A percentile compares a stretch with the other conserved stretches of the same genome.
These are phyloP conservation scores for Yarrowia hollandica DNA, from an alignment of 805 yeast genomes.

Conservation along the genomic window DNA sequence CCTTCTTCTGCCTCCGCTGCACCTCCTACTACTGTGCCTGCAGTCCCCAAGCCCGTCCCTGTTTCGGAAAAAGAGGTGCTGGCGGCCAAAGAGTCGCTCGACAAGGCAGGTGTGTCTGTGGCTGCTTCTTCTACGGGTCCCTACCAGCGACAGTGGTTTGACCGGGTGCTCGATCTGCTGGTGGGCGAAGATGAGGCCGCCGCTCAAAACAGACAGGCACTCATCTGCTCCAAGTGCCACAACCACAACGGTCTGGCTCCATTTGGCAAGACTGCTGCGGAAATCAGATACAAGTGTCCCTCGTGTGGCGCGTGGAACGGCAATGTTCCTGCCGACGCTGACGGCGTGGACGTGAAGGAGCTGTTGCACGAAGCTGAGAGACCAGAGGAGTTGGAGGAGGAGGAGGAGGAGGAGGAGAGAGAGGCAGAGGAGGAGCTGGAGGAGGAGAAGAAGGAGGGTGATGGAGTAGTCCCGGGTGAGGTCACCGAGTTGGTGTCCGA, in stretches of 20 bases:
- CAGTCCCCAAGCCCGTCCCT: constrained; percentile 1
- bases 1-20: background rate
- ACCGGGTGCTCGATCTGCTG: constrained; percentile 46
- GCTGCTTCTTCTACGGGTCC: constrained; percentile 22
- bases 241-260: constrained; percentile 82
- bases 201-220: constrained; percentile 63
- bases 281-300: constrained; percentile 63
- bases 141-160: constrained; percentile 45
- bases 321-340: background rate
- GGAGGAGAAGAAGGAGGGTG: background rate
- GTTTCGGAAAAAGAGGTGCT: background rate
- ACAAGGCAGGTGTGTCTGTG: background rate
- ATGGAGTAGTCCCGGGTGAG: background rate
- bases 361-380: too few species aligned
- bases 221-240: constrained; percentile 64
- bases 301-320: constrained; percentile 13
- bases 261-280: constrained; percentile 56
- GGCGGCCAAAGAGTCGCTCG: background rate
- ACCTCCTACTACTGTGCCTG: background rate
- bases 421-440: background rate
- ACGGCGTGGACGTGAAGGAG: too few species aligned
- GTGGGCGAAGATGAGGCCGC: constrained; percentile 66
- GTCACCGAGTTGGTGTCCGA: constrained; percentile 9
- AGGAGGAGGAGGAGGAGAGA: background rate
- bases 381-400: background rate